Base-by-base conservation (phyloP, 2,329 filamentous ascomycete genomes). In the Cladosporium sp. region DNA sequence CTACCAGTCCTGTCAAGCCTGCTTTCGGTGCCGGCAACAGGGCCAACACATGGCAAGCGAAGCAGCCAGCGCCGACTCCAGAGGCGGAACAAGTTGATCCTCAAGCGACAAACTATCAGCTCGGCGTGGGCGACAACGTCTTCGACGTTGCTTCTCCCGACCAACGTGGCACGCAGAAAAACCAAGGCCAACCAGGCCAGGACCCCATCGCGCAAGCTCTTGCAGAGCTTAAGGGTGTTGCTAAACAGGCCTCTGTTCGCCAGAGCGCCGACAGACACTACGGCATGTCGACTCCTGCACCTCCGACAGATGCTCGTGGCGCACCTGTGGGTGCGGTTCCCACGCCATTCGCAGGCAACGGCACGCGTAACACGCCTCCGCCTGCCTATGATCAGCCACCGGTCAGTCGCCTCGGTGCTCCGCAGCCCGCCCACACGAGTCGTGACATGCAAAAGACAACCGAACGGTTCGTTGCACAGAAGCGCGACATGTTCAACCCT, bases 381-480 rank as follows among this genome's bases (percentile, higher is more conserved):
- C 92, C 92, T 3, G 88, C 87, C 0, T 97, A 96, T 62, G 86
- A 92, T 53, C 80, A 78, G 51, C 70, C 82, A 40, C 80, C 84
- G 43, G 78, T 89, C 39, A 88, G 86, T 64, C 80, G 88, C 52
- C 78, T 97, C 3, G 93, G 90, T 48, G 87, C 92, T 11, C 94
- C 93, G 2, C 85, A 92, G 52, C 90, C 92, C 2, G 93, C 93
- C 1, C 89, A 94, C 53, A 98, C 94, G 0, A 87, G 89, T 3
- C 88, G 86, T 55, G 88, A 93, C 41, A 98, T 98, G 94, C 88
- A 95, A 64, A 88, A 95, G 67, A 88, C 91, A 3, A 93, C 90
- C 0, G 86, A 94, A 60, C 90, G 90, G 68, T 96, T 92, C 62
- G 82, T 86, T 18, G 82, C 84, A 39, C 87, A 96, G 67, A 88